Evolutionary conservation across 2,329 filamentous ascomycete genomes (phyloP).

Genomic region (Apiospora sp.): DNA sequence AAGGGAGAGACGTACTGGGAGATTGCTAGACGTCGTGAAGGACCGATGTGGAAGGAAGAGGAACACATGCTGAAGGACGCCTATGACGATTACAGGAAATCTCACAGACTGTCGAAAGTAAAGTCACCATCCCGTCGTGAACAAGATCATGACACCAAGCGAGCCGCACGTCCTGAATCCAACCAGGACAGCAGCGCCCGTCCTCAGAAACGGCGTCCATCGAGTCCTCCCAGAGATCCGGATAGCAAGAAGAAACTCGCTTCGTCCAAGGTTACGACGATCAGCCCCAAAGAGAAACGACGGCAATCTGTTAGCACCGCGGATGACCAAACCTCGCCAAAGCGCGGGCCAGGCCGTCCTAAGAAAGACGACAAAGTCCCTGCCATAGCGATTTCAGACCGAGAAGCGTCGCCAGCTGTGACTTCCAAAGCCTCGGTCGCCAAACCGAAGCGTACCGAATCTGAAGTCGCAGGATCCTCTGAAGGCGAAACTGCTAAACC

Average conservation of each 20-base stretch:
- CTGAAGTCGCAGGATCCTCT: slow-evolving; percentile 62
- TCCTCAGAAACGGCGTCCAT: slow-evolving; percentile 54
- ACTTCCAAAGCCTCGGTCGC: slow-evolving; percentile 51
- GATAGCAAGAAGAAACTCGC: slow-evolving; percentile 54
- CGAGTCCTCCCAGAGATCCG: slow-evolving; percentile 57
- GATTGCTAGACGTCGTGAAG: slow-evolving; percentile 81
- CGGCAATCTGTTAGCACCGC: slow-evolving; percentile 51
- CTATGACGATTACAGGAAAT: slow-evolving; percentile 70
- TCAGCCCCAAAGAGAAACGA: slow-evolving; percentile 59
- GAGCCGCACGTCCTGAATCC: slow-evolving; percentile 30
- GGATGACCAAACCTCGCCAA: slow-evolving; percentile 58
- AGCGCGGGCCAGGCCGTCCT: slow-evolving; percentile 60
- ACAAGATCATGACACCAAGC: slow-evolving; percentile 52
- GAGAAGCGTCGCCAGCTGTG: slow-evolving; percentile 58
- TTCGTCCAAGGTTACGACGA: slow-evolving; percentile 45
- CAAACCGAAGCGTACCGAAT: slow-evolving; percentile 62
- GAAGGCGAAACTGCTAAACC: slow-evolving; percentile 67
- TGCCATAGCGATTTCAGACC: slow-evolving; percentile 58
- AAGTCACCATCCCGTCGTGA: slow-evolving; percentile 58
- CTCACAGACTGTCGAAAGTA: slow-evolving; percentile 57
- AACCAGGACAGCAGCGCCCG: slow-evolving; percentile 40
- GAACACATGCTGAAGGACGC: slow-evolving; percentile 80
- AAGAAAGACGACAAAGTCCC: slow-evolving; percentile 63
- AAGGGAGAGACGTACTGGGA: slow-evolving; percentile 87
- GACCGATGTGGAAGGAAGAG: slow-evolving; percentile 91